These are phyloP conservation scores for Collybia nuda DNA, from an alignment of 768 basidiomycete species.

Conservation along the genomic window DNA sequence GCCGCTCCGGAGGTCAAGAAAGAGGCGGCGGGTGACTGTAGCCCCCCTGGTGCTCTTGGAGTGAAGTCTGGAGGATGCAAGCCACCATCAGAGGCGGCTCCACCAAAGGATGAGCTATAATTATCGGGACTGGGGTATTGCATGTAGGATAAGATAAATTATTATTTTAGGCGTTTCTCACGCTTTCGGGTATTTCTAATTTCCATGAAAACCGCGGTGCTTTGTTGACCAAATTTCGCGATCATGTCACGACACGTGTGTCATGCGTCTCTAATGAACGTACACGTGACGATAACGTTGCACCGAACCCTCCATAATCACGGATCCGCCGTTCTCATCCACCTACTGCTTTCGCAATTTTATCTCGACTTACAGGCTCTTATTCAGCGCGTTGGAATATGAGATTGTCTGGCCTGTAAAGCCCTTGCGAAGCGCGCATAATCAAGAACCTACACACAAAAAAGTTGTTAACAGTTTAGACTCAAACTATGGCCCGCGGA, in stretches of 20 bases:
- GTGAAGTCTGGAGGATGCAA: conserved; percentile 5
- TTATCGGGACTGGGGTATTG: not conserved
- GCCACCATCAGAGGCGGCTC: conserved; percentile 4
- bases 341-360: no score
- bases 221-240: no score
- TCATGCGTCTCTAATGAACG: no score
- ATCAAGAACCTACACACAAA: no score
- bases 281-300: not conserved
- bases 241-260: no score
- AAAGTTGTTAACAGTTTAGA: not conserved
- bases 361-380: no score
- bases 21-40: conserved; percentile 11
- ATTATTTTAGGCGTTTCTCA: not conserved
- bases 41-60: conserved; percentile 1
- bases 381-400: no score
- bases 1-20: conserved; percentile 6
- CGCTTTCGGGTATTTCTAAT: no score
- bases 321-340: no score
- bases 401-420: no score
- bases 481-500: conserved; percentile 14
- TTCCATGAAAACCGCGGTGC: no score
- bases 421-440: not conserved
- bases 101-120: conserved; percentile 20
- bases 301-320: not conserved
- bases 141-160: not conserved